phyloP scores from a whole-genome alignment of 257 asterid species.

The Thymus quinquecostatus region DNA sequence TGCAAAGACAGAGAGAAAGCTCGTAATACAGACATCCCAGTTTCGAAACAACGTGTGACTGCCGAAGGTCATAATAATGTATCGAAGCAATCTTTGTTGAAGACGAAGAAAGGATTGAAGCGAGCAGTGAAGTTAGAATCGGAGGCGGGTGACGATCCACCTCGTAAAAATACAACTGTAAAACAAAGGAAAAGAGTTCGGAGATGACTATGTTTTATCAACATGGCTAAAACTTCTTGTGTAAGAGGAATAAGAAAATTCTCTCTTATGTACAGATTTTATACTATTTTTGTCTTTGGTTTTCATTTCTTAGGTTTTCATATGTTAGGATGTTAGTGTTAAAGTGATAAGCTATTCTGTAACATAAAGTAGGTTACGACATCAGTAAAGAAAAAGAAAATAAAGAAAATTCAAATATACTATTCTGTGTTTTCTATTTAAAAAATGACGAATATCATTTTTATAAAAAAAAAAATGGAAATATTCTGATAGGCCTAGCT shows the following conservation, averaged over 20 bases:
- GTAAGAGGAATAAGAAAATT: background rate
- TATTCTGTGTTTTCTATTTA: too few species aligned
- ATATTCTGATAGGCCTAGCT: too few species aligned
- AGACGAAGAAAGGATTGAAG: conserved; percentile 51
- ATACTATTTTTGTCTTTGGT: background rate
- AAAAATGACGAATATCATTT: too few species aligned
- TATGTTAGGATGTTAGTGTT: too few species aligned
- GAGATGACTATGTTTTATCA: conserved; percentile 35
- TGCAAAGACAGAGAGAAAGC: conserved; percentile 38
- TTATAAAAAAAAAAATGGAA: too few species aligned
- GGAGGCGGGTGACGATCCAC: conserved; percentile 37
- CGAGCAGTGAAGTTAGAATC: conserved; percentile 41
- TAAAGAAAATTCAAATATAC: too few species aligned
- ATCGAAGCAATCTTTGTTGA: conserved; percentile 33
- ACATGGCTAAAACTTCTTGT: background rate
- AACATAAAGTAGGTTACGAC: too few species aligned
- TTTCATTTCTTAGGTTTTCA: background rate
- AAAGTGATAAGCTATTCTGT: too few species aligned
- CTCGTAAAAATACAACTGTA: conserved; percentile 35
- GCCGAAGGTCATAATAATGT: conserved; percentile 31
- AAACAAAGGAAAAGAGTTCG: conserved; percentile 51
- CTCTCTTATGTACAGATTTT: background rate
- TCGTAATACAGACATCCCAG: conserved; percentile 21
- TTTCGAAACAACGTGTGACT: conserved; percentile 27
- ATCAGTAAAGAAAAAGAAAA: too few species aligned